Conservation (phyloP, 1,139 yeast species). For the Kluyveromyces sp. region DNA sequence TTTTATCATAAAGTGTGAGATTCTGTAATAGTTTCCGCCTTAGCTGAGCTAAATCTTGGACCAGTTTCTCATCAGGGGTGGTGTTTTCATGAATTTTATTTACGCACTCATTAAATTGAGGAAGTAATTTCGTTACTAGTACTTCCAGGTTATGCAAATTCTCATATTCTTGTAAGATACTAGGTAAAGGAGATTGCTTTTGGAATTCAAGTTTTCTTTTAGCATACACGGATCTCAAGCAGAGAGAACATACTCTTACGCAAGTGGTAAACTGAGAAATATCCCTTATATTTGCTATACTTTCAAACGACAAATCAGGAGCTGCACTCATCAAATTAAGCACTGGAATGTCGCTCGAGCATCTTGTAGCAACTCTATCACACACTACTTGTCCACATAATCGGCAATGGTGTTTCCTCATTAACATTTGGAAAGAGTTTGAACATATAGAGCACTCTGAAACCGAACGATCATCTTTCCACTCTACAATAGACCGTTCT, state of each 20-base stretch:
- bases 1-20: conserved; percentile 38
- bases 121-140: conserved; percentile 35
- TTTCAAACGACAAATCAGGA: conserved; percentile 23
- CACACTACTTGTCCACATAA: conserved; percentile 80
- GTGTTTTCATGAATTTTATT: conserved; percentile 21
- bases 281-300: conserved; percentile 13
- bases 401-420: conserved; percentile 82
- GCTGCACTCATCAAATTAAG: conserved; percentile 31
- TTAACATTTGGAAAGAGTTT: conserved; percentile 44
- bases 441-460: conserved; percentile 59
- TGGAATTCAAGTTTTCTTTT: conserved; percentile 46
- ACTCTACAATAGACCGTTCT: conserved; percentile 51
- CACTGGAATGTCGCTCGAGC: conserved; percentile 69
- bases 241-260: conserved; percentile 57
- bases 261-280: conserved; percentile 21
- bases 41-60: conserved; percentile 33
- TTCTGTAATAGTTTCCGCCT: conserved; percentile 38
- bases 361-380: conserved; percentile 51
- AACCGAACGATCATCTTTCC: conserved; percentile 55
- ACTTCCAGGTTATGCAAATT: conserved; percentile 31
- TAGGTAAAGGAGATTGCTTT: conserved; percentile 18
- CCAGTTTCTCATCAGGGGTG: conserved; percentile 26
- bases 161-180: conserved; percentile 27
- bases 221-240: conserved; percentile 56
- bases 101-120: conserved; percentile 36